Base-by-base conservation (phyloP, 163 green algal species). In the Chlamydomonas reinhardtii region DNA sequence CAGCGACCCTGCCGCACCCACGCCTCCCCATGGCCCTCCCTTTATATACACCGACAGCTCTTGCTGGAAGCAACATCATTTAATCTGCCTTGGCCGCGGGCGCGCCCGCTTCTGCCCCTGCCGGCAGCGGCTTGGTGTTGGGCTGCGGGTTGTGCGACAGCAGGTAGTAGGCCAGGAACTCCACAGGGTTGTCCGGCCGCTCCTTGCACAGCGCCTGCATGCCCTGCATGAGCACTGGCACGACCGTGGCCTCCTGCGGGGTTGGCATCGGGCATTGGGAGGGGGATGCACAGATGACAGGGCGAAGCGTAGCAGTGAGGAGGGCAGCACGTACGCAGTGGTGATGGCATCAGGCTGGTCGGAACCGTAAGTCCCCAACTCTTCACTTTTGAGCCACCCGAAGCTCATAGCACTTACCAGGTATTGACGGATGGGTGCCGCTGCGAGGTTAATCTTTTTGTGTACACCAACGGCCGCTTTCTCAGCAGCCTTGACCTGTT, bases 131-230 rank as follows among this genome's bases (percentile, higher is more conserved):
- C 65, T 83, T 93, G 90, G 80, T 66, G 34, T 73, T 86, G 34
- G 80, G 80, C 74, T 94, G 88, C 3, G 94, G 95, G 81, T 97
- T 97, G 89, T 97, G 90, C 61, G 94, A 92, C n/a, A 96, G 76
- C 75, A 97, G 70, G 88, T 95, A 97, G 61, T 93, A 90, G 19
- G 93, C 95, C 31, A 97, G 82, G 77, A 91, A 97, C 82, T 96
- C 93, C 2, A 97, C 89, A 12, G 95, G 94, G 75, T 97, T 92
- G 19, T 95, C 92, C 35, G 95, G 95, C 71, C 95, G 88, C 86
- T 96, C 93, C 71, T 93, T 94, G 73, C 83, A 90, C 34, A 95
- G 71, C 4, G 84, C 89, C 69, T 94, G 90, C 79, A 96, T 86
- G 2, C 93, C 94, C 73, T 95, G 88, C 94, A 97, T 95, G 24